These are phyloP conservation scores for Stipa capillata DNA, from an alignment of 176 grass and related monocot species.

Conservation along the genomic window DNA sequence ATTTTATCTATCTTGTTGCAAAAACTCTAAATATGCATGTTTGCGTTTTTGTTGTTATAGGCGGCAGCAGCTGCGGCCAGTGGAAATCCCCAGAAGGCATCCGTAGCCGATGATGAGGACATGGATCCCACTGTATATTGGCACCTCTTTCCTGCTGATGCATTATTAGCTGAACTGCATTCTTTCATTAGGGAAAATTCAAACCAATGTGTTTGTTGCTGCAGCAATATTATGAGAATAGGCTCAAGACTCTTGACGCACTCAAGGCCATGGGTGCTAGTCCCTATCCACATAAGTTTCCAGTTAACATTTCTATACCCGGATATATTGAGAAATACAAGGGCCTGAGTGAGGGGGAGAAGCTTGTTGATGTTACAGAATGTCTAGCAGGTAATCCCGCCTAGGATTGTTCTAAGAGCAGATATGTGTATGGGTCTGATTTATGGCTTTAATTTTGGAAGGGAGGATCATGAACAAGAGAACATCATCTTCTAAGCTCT, in stretches of 20 bases:
- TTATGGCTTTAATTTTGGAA: slow-evolving; percentile 18
- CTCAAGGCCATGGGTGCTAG: slow-evolving; percentile 41
- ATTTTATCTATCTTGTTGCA: neutral
- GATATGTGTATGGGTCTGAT: neutral
- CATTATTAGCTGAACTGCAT: neutral
- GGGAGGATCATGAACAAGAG: slow-evolving; percentile 93
- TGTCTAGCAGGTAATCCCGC: slow-evolving; percentile 48
- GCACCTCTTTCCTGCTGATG: neutral
- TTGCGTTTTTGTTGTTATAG: slow-evolving; percentile 16
- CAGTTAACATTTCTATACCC: slow-evolving; percentile 22
- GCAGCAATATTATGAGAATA: slow-evolving; percentile 83
- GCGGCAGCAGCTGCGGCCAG: slow-evolving; percentile 13
- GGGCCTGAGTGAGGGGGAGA: slow-evolving; percentile 39
- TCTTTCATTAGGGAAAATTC: slow-evolving; percentile 1
- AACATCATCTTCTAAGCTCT: slow-evolving; percentile 71
- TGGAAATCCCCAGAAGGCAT: too few relatives aligned
- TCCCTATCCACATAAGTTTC: slow-evolving; percentile 74
- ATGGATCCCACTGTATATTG: slow-evolving; percentile 64
- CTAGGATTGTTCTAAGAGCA: neutral
- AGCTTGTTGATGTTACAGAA: slow-evolving; percentile 28
- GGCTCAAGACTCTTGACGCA: too few relatives aligned
- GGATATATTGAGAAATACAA: slow-evolving; percentile 61
- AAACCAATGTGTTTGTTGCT: neutral
- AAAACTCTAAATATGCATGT: neutral
- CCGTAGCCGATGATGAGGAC: slow-evolving; percentile 53